phyloP scores from a whole-genome alignment of 148 eudicot genomes.

The Beta vulgaris region DNA sequence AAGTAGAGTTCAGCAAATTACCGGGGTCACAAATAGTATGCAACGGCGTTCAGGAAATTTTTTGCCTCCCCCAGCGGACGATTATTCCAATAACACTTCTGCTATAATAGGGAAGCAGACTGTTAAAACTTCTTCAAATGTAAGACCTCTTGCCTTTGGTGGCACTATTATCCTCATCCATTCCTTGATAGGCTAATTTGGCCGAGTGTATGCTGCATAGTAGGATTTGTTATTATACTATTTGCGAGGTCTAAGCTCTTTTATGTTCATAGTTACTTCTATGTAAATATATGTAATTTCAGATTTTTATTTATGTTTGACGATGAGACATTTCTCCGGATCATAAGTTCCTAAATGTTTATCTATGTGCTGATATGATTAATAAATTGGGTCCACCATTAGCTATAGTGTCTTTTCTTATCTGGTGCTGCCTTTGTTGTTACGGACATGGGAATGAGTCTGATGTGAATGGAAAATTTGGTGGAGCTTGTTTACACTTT shows the following conservation, averaged over 20 bases:
- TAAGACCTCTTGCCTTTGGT: conserved; percentile 33
- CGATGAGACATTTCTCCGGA: too few relatives aligned
- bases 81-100: conserved; percentile 35
- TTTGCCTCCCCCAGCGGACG: conserved; percentile 81
- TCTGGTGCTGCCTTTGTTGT: too few relatives aligned
- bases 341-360: too few relatives aligned
- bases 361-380: too few relatives aligned
- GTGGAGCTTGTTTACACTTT: neutral
- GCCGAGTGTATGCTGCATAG: neutral
- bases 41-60: conserved; percentile 63
- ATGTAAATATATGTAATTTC: too few relatives aligned
- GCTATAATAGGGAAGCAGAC: conserved; percentile 36
- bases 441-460: neutral
- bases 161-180: too few relatives aligned
- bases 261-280: neutral
- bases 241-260: neutral
- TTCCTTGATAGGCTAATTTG: neutral
- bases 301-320: too few relatives aligned
- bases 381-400: neutral
- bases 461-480: neutral
- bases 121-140: conserved; percentile 42
- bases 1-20: conserved; percentile 90
- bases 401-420: neutral
- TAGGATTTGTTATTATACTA: neutral
- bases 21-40: conserved; percentile 58